phyloP scores from a whole-genome alignment of 192 early-diverging fungal species.

The Fimicolochytrium jonesii region DNA sequence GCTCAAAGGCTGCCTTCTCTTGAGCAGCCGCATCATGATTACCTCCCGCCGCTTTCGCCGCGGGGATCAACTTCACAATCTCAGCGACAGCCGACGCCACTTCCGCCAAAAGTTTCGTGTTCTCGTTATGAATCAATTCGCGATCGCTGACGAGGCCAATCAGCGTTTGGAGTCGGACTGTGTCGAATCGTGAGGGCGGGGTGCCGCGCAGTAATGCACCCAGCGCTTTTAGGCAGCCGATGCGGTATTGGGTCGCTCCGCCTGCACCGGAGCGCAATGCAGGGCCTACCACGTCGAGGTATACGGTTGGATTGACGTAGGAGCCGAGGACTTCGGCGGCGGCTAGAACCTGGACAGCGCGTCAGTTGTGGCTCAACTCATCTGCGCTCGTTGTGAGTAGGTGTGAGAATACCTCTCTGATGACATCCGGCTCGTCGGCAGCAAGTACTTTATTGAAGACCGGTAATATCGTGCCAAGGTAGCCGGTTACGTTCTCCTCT shows the following conservation, averaged over 20 bases:
- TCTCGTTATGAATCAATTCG: conserved; percentile 42
- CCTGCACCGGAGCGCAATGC: conserved; percentile 33
- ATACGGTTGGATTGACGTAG: conserved; percentile 44
- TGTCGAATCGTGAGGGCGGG: not conserved
- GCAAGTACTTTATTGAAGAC: conserved; percentile 41
- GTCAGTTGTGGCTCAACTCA: too few species aligned
- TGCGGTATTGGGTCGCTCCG: conserved; percentile 26
- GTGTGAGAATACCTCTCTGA: conserved; percentile 37
- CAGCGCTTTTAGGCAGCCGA: conserved; percentile 41
- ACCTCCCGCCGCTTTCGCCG: not conserved
- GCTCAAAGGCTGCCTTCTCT: conserved; percentile 16
- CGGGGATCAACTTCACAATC: conserved; percentile 22
- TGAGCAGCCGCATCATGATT: not conserved
- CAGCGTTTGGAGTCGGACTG: conserved; percentile 9
- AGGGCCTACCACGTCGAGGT: conserved; percentile 32
- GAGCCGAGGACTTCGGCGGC: conserved; percentile 36
- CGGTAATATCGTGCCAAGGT: conserved; percentile 41
- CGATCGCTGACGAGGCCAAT: conserved; percentile 26
- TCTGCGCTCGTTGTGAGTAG: too few species aligned
- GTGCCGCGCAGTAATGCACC: conserved; percentile 36
- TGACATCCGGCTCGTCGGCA: conserved; percentile 42
- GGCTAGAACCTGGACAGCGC: conserved; percentile 10
- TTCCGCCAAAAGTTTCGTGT: conserved; percentile 31
- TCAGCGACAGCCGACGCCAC: conserved; percentile 30
- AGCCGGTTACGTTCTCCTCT: conserved; percentile 50